Base-by-base conservation (phyloP, 176 grass and related monocot species). In the Aegilops longissima region DNA sequence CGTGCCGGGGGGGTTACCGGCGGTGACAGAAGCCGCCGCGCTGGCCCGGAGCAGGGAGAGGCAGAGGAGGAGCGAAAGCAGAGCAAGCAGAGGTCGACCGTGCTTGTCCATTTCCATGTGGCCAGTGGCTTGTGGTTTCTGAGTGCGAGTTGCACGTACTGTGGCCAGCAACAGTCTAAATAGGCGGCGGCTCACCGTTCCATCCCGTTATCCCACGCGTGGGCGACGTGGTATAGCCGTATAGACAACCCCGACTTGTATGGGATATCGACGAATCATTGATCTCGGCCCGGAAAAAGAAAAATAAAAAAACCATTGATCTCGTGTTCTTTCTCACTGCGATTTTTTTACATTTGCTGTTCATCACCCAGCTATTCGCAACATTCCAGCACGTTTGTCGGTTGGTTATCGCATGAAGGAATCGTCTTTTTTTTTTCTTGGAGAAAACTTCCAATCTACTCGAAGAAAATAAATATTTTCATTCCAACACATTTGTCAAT, bases 1-100 rank as follows among this genome's bases (percentile, higher is more conserved):
- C 33, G 81, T 77, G 12, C 92, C 93, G 73, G 96, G 92, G n/a
- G 45, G 14, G 36, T 86, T 92, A 58, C 92, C 92, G 67, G 47
- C 3, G 72, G 86, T 86, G 78, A 74, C 8, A 0, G 74, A 45
- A 1, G 66, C 51, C n/a, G 85, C 76, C 51, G 70, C 54, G 3
- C 38, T 65, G 35, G 4, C 9, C 14, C 4, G 62, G 61, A 81
- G 84, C 16, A 36, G 27, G 80, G 16, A 47, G 64, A 82, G 12
- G 42, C 52, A 52, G 80, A 92, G n/a, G 78, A 61, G 17, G 56
- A 75, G 42, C 7, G 42, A 9, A 9, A 75, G 72, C 72, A 75
- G 72, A 73, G 70, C 39, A 45, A 73, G 70, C 6, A 73, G 39
- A 51, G 42, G 72, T 51, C 24, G 72, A 75, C 72, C 42, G 72